A percentile compares a stretch with the other conserved stretches of the same genome.
phyloP scores from a whole-genome alignment of 2,329 filamentous ascomycete genomes.

The Claviceps sp. region DNA sequence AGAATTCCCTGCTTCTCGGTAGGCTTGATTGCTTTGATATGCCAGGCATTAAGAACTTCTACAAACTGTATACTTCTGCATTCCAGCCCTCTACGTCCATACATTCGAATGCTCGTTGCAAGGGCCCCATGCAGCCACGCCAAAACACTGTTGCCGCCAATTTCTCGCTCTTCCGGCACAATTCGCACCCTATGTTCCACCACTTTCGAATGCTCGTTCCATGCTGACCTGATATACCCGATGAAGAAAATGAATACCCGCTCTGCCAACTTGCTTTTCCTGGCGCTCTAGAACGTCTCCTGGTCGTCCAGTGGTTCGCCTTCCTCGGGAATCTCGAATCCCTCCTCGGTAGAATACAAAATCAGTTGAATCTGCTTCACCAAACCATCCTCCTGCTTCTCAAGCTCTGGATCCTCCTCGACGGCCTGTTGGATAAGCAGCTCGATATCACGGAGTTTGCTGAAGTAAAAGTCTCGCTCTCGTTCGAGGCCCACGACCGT shows the following conservation, averaged over 20 bases:
- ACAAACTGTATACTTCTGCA: slow-evolving; percentile 2
- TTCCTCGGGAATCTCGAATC: slow-evolving; percentile 81
- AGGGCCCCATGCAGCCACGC: slow-evolving; percentile 1
- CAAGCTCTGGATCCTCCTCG: slow-evolving; percentile 82
- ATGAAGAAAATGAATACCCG: not conserved
- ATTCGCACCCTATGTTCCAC: not conserved
- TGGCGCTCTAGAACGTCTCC: slow-evolving; percentile 53
- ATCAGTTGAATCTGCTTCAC: slow-evolving; percentile 95
- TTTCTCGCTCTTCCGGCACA: not conserved
- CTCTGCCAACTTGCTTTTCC: not conserved
- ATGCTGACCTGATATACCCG: not conserved
- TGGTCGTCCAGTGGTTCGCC: slow-evolving; percentile 59
- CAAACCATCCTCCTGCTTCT: slow-evolving; percentile 84
- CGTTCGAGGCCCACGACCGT: slow-evolving; percentile 89
- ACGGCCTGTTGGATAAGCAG: slow-evolving; percentile 84
- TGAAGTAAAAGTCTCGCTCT: slow-evolving; percentile 98
- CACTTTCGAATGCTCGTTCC: not conserved
- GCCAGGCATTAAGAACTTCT: not conserved
- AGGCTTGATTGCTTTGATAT: slow-evolving; percentile 1
- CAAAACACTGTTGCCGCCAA: not conserved
- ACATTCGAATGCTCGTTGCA: slow-evolving; percentile 4
- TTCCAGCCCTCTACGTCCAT: not conserved
- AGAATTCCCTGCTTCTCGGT: not conserved
- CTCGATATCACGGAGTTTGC: slow-evolving; percentile 95
- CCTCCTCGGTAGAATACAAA: slow-evolving; percentile 90